phyloP scores from a whole-genome alignment of 768 basidiomycete genomes.

The Auriscalpium microsporum region DNA sequence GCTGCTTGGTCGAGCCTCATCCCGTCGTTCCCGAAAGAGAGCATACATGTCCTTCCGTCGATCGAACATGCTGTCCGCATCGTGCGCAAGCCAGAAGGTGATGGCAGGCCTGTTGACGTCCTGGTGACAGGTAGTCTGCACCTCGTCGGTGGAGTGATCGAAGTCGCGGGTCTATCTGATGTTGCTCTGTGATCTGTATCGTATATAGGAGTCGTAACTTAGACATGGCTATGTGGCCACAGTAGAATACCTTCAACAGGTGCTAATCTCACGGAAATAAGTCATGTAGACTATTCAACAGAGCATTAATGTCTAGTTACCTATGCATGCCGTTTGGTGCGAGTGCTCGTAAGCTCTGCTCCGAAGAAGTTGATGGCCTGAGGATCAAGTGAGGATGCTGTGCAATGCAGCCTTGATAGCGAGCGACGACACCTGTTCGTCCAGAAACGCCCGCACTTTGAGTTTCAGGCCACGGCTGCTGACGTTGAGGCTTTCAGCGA shows the following conservation, averaged over 20 bases:
- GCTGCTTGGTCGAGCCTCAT: slow-evolving; percentile 61
- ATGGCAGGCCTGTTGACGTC: slow-evolving; percentile 38
- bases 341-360: slow-evolving; percentile 24
- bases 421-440: slow-evolving; percentile 36
- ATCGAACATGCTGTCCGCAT: slow-evolving; percentile 81
- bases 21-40: slow-evolving; percentile 48
- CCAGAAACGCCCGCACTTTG: slow-evolving; percentile 43
- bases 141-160: slow-evolving; percentile 88
- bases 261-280: slow-evolving; percentile 3
- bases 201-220: not conserved
- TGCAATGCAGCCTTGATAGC: not conserved
- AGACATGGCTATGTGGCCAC: not conserved
- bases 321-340: slow-evolving; percentile 12
- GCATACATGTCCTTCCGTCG: slow-evolving; percentile 75
- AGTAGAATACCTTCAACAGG: slow-evolving; percentile 30
- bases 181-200: slow-evolving; percentile 41
- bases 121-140: slow-evolving; percentile 90
- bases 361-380: slow-evolving; percentile 52
- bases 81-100: slow-evolving; percentile 35
- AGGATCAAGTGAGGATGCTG: not conserved
- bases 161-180: slow-evolving; percentile 77
- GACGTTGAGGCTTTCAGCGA: slow-evolving; percentile 28
- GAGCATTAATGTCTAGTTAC: slow-evolving; percentile 6
- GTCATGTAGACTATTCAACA: not conserved
- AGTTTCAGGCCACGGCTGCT: slow-evolving; percentile 26